Percentiles rank a stretch among this genome's conserved stretches.
Evolutionary conservation across 2,329 filamentous ascomycete genomes (phyloP).

Genomic region (Scopulariopsis brevicaulis): DNA sequence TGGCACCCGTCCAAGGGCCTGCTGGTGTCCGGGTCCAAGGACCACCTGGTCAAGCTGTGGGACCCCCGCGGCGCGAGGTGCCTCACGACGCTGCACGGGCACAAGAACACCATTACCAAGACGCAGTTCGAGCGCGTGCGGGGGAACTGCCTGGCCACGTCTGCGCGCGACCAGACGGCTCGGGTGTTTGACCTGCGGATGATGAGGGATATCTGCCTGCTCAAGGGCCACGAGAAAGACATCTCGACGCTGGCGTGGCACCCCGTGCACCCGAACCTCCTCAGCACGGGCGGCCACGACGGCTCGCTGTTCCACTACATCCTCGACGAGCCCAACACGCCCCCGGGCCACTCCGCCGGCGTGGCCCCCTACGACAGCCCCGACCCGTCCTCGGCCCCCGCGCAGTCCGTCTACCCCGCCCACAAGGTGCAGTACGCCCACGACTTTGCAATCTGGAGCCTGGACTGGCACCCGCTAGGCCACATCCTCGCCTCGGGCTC

Average conservation of each 20-base stretch:
- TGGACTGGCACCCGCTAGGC: conserved; percentile 95
- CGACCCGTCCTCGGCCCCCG: conserved; percentile 67
- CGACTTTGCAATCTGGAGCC: conserved; percentile 91
- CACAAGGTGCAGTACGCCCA: conserved; percentile 83
- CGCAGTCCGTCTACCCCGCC: conserved; percentile 86
- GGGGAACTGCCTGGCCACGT: conserved; percentile 79
- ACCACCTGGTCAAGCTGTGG: conserved; percentile 96
- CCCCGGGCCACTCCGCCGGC: conserved; percentile 57
- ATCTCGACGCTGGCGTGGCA: conserved; percentile 91
- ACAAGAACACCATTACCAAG: conserved; percentile 95
- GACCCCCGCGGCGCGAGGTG: conserved; percentile 87
- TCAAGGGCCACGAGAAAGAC: conserved; percentile 93
- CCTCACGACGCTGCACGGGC: conserved; percentile 86
- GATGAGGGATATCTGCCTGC: conserved; percentile 93
- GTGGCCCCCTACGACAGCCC: conserved; percentile 76
- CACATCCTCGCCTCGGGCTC: conserved; percentile 93
- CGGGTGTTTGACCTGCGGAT: conserved; percentile 91
- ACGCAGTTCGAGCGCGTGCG: conserved; percentile 81
- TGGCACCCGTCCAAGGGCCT: conserved; percentile 96
- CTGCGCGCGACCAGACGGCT: conserved; percentile 84
- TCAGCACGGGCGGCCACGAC: conserved; percentile 84
- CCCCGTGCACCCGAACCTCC: conserved; percentile 76
- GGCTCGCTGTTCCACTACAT: conserved; percentile 88
- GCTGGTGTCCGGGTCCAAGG: conserved; percentile 91
- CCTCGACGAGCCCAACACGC: conserved; percentile 88